Evolutionary conservation across 2,329 filamentous ascomycete species (phyloP), one percentile per base, ranked within the genome.

Genomic region (Beauveria asiatica): DNA sequence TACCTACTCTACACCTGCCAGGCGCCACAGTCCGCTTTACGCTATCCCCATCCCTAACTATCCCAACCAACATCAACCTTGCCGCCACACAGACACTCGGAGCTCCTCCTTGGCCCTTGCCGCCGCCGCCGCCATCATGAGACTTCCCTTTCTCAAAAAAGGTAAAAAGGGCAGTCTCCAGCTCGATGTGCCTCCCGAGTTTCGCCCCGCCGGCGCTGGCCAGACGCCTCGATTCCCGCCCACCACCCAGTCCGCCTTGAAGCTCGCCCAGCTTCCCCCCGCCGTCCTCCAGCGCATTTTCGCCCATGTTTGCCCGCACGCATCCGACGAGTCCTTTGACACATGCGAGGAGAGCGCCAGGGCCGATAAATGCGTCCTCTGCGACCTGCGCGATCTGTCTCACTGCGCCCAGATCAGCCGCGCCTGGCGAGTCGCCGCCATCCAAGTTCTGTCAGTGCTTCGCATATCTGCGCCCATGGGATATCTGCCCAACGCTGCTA

Each of bases 321-420:
- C 85, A 41, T 76, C 77, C 58, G 92, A 97, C 74, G 80, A 86
- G 70, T 86, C 81, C 62, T 95, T 94, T 73, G 87, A 90, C 65
- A 86, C 86, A 46, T 93, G 89, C 69, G 93, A 97, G 76, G 83
- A 89, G 68, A 90, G 88, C 62, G 85, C 88, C 65, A 82, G 85
- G 54, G 87, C 88, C 66, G 86, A 91, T 75, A 86, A 85, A 60
- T 97, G 93, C 76, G 93, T 94, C 89, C 85, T 96, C 66, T 97
- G 93, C 76, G 91, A 96, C 75, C 82, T 94, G 78, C 86, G 92
- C 66, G 92, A 97, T 73, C 82, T 97, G 60, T 85, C 91, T 57
- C 86, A 90, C 72, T 93, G 90, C 71, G 84, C 86, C 44, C 80
- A 84, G 70, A 89, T 90, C 55, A 90, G 84, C 72, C 84, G 84